phyloP scores from a whole-genome alignment of 2,329 filamentous ascomycete genomes.

The Fusarium secorum region DNA sequence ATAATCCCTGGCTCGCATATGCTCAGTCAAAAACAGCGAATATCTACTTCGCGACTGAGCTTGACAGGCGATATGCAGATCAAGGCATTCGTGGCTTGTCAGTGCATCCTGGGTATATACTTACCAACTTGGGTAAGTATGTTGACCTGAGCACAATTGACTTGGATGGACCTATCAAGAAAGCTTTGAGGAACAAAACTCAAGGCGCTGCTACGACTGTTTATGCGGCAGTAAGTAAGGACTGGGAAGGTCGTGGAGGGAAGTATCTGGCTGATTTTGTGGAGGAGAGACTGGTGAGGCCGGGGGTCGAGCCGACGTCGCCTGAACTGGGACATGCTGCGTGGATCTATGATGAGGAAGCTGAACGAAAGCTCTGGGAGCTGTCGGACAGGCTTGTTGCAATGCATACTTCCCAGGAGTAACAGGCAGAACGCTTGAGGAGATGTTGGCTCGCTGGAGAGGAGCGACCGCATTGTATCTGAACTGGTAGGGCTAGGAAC shows the following conservation, averaged over 20 bases:
- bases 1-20: conserved; percentile 25
- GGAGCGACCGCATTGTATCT: too few species aligned
- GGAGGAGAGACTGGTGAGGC: background rate
- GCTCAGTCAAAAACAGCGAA: conserved; percentile 33
- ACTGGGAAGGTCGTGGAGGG: conserved; percentile 8
- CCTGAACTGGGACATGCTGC: background rate
- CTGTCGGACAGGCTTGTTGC: background rate
- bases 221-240: background rate
- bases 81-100: conserved; percentile 18
- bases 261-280: background rate
- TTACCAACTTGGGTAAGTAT: conserved; percentile 1
- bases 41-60: conserved; percentile 31
- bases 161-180: background rate
- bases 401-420: background rate
- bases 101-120: conserved; percentile 19
- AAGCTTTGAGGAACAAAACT: background rate
- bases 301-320: background rate
- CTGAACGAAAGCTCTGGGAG: background rate
- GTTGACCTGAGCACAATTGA: background rate
- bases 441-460: rapidly evolving
- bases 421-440: rapidly evolving
- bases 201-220: conserved; percentile 13
- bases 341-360: conserved; percentile 1
- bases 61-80: conserved; percentile 17
- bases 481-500: rapidly evolving